Evolutionary conservation across 768 basidiomycete genomes (phyloP).

Genomic region (Sarcodon sp.): DNA sequence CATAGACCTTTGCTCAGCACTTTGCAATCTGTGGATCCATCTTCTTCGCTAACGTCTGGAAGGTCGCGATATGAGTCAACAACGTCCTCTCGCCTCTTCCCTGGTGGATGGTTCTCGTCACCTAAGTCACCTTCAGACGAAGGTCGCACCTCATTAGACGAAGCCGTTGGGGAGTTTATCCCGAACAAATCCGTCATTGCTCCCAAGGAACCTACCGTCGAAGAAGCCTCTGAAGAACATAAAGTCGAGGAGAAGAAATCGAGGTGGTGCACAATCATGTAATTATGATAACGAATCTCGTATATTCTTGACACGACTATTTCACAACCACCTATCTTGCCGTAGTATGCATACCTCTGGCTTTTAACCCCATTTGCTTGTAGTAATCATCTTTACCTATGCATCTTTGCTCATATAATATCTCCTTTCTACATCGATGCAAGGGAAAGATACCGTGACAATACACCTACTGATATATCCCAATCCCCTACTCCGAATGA

Average conservation of each 20-base stretch:
- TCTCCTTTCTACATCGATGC: no score
- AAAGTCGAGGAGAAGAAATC: slow-evolving; percentile 11
- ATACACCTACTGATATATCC: no score
- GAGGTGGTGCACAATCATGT: slow-evolving; percentile 17
- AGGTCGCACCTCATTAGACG: slow-evolving; percentile 34
- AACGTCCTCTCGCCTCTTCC: slow-evolving; percentile 43
- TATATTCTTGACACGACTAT: no score
- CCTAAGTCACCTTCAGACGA: slow-evolving; percentile 25
- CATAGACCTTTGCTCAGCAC: slow-evolving; percentile 6
- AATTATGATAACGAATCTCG: background rate
- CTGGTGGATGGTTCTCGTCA: slow-evolving; percentile 35
- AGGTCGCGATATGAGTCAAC: slow-evolving; percentile 36
- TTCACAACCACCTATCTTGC: no score
- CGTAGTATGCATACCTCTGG: no score
- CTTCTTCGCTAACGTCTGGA: slow-evolving; percentile 6
- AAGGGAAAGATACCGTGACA: no score
- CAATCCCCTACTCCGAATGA: no score
- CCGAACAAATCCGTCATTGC: slow-evolving; percentile 6
- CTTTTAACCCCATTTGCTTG: no score
- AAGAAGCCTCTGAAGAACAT: slow-evolving; percentile 9
- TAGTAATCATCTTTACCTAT: no score
- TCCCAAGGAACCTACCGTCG: slow-evolving; percentile 5
- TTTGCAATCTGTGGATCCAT: background rate
- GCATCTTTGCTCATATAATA: no score
- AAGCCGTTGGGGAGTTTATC: slow-evolving; percentile 35